Evolutionary conservation across 345 rosid genomes (phyloP).

Genomic region (Raphanus sativus): DNA sequence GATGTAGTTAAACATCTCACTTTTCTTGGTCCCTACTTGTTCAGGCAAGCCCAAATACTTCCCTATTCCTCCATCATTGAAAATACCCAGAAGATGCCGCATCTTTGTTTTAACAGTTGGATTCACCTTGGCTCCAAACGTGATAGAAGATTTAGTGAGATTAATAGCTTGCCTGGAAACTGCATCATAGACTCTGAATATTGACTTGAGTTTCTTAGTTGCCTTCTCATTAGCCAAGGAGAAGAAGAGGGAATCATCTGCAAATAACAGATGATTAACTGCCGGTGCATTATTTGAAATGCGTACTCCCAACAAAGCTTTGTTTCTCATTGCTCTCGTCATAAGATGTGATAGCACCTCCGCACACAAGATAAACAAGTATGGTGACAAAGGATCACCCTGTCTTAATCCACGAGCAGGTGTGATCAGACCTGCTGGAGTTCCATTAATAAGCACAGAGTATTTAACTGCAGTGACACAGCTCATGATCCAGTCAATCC

Average conservation of each 20-base stretch:
- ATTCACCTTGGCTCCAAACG: background rate
- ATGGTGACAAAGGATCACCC: too few species aligned
- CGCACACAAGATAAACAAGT: background rate
- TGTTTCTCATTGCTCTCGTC: background rate
- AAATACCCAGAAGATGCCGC: too few species aligned
- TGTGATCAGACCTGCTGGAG: too few species aligned
- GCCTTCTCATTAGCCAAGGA: background rate
- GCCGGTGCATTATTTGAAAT: background rate
- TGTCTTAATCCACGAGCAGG: too few species aligned
- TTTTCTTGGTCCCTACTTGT: background rate
- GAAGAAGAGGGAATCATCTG: background rate
- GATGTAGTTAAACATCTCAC: too few species aligned
- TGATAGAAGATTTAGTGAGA: background rate
- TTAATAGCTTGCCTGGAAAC: background rate
- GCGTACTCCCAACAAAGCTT: background rate
- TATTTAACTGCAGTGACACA: background rate
- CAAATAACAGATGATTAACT: background rate
- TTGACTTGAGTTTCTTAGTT: background rate
- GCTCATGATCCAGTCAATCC: too few species aligned
- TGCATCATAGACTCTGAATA: background rate
- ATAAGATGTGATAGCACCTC: background rate
- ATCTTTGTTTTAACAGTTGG: too few species aligned
- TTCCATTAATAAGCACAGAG: too few species aligned
- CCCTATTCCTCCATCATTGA: background rate
- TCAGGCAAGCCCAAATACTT: background rate